Evolutionary conservation across 768 basidiomycete genomes (phyloP), one percentile per base, ranked within the genome.

Genomic region (Chalciporus sphaerocephalus): DNA sequence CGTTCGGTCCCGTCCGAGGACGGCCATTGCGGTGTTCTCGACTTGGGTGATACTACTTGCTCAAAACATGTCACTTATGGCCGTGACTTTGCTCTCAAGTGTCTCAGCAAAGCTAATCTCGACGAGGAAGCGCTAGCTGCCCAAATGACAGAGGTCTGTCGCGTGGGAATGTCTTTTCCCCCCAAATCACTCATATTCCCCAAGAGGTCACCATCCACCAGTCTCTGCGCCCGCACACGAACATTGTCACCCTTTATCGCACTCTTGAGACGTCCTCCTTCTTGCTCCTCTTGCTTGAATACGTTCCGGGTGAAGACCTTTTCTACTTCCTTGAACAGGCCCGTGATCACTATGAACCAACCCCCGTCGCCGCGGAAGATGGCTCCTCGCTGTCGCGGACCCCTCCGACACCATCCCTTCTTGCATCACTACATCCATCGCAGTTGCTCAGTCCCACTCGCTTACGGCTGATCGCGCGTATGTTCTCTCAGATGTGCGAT

Each of bases 401-500:
- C 5, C 95, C 95, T 25, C 93, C 95, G 2, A 96, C 94, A 4
- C 95, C 95, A 18, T 87, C 87, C 36, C 78, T 99, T 40, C 84
- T 99, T 39, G 87, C 92, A 25, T 86, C 83, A 51, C 78, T 83
- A 57, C 83, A 80, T 61, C 89, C 81, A 36, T 75, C 80, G 23
- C 85, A 92, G 52, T 74, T 96, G 24, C 84, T 99, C 43, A 90
- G 89, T 21, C 80, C 82, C 45, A 87, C 85, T 32, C 87, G 95
- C 47, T 80, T 99, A 22, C 86, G 89, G 13, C 81, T 99, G 54
- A 92, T 99, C 59, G 83, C 93, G 3, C 86, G 89, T 62, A 99
- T 99, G 95, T 98, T 99, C 68, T 74, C 81, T 16, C 96, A 98
- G 70, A 99, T 99, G 95, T 98, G 95, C 62, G 91, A 94, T 52